These are phyloP conservation scores for Fragaria vesca DNA, from an alignment of 306 rosid genomes.

Conservation along the genomic window DNA sequence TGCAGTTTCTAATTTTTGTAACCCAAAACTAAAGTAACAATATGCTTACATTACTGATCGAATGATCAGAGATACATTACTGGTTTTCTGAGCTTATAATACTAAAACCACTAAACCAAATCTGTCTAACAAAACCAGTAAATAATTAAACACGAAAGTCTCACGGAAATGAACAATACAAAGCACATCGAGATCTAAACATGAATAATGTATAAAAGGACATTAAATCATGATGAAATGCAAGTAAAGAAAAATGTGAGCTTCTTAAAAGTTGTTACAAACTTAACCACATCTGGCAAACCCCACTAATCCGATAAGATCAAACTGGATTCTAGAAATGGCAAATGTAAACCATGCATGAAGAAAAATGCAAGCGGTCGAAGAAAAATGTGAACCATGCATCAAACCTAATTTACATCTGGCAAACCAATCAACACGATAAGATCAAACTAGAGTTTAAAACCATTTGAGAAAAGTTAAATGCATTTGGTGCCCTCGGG, in stretches of 20 bases:
- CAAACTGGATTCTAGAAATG: neutral
- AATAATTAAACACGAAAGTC: neutral
- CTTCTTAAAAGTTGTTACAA: neutral
- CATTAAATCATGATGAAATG: neutral
- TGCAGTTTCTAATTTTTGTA: too few relatives aligned
- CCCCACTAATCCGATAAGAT: neutral
- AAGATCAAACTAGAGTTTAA: neutral
- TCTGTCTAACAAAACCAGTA: neutral
- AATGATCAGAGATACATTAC: too few relatives aligned
- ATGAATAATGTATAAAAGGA: neutral
- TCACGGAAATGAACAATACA: neutral
- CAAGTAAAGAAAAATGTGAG: neutral
- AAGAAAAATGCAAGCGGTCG: neutral
- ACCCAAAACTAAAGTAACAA: too few relatives aligned
- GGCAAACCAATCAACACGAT: neutral
- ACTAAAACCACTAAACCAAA: neutral
- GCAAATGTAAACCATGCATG: neutral
- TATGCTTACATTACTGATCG: too few relatives aligned
- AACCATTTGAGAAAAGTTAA: neutral
- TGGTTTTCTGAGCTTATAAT: too few relatives aligned
- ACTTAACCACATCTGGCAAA: neutral
- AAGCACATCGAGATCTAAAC: neutral
- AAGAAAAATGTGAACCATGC: neutral
- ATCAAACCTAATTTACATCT: neutral
- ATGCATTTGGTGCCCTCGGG: neutral